Percentiles rank a stretch among this genome's conserved stretches.
phyloP scores from a whole-genome alignment of 148 eudicot genomes.

The Linanthus parryae region DNA sequence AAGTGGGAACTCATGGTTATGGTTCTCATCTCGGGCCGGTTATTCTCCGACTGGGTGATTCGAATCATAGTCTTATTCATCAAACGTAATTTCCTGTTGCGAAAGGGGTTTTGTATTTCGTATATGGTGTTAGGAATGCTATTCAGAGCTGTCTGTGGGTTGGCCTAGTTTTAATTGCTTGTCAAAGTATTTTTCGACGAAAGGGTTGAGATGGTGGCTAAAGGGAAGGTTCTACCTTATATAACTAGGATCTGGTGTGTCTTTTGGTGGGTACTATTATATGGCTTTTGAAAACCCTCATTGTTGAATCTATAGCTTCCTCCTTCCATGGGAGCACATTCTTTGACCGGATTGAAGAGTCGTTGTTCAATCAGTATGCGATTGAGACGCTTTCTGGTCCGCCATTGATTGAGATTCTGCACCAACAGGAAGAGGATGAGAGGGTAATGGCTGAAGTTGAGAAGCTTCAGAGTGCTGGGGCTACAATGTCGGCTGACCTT shows the following conservation, averaged over 20 bases:
- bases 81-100: constrained; percentile 9
- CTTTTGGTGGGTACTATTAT: constrained; percentile 26
- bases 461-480: no score
- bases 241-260: no score
- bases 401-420: no score
- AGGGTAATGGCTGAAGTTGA: no score
- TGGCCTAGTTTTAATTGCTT: constrained; percentile 6
- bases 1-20: constrained; percentile 45
- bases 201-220: constrained; percentile 8
- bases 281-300: constrained; percentile 42
- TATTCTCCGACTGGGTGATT: constrained; percentile 8
- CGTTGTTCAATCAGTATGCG: no score
- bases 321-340: constrained; percentile 43
- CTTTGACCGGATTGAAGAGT: no score
- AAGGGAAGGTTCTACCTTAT: no score
- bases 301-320: constrained; percentile 42
- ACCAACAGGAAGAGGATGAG: no score
- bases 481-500: no score
- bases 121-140: not conserved
- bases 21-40: constrained; percentile 25
- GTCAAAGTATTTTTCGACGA: constrained; percentile 3
- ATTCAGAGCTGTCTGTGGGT: constrained; percentile 39
- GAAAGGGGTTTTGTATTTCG: constrained; percentile 15
- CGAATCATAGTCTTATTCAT: constrained; percentile 6
- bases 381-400: no score